A percentile compares a stretch with the other conserved stretches of the same genome.
phyloP scores from a whole-genome alignment of 2,329 filamentous ascomycete species.

The Hypoxylon sp. region DNA sequence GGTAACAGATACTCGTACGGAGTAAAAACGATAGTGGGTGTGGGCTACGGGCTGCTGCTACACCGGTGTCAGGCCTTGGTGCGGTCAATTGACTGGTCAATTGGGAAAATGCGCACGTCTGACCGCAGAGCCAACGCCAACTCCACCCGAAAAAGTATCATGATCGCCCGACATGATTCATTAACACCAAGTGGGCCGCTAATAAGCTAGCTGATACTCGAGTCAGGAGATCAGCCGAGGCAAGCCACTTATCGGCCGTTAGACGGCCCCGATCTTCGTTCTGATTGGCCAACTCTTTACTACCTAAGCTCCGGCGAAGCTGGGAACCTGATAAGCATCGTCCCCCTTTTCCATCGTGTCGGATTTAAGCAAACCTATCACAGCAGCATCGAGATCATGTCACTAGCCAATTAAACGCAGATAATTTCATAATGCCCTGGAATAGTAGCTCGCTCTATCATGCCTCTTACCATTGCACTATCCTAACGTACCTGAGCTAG shows the following conservation, averaged over 20 bases:
- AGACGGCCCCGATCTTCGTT: neutral
- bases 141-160: slow-evolving; percentile 11
- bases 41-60: neutral
- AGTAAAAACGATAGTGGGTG: slow-evolving; percentile 2
- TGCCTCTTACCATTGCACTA: slow-evolving; percentile 6
- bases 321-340: neutral
- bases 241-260: slow-evolving; percentile 3
- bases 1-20: neutral
- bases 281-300: slow-evolving; percentile 19
- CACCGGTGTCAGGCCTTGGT: slow-evolving; percentile 2
- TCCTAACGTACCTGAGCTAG: slow-evolving; percentile 9
- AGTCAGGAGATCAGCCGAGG: slow-evolving; percentile 30
- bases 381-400: neutral
- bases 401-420: neutral
- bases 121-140: slow-evolving; percentile 10
- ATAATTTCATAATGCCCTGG: neutral
- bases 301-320: neutral
- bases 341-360: neutral
- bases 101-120: slow-evolving; percentile 6
- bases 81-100: slow-evolving; percentile 19
- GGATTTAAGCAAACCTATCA: neutral
- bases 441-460: neutral
- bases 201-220: slow-evolving; percentile 12
- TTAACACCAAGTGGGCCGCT: slow-evolving; percentile 11
- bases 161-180: slow-evolving; percentile 36